Base-by-base conservation (phyloP, 257 asterid species). In the Linderniella brevidens region DNA sequence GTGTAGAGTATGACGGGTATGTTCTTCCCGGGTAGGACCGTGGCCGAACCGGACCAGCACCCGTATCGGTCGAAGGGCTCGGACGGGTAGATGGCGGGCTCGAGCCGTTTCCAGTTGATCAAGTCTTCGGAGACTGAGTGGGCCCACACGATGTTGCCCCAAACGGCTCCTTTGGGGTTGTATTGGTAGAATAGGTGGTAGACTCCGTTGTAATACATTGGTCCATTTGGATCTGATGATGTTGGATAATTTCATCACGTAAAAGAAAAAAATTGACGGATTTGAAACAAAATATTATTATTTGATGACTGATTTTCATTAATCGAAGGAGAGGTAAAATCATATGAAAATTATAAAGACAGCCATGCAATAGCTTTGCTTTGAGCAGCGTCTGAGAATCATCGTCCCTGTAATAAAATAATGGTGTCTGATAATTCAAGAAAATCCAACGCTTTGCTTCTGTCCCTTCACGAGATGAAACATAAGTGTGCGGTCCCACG, bases 1-100 rank as follows among this genome's bases (percentile, higher is more conserved):
- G 92, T 85, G 76, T 81, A 78, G 13, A 85, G 77, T 16, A 85
- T 81, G 0, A 74, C 8, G 13, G 96, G 93, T 48, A 59, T 74
- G 59, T 74, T 73, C 3, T 74, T 73, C 3, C 83, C 93, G 0
- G 88, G 88, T 3, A 71, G 75, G 32, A 71, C 20, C 0, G 95
- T 80, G 49, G 85, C 84, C 1, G 95, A 85, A 0, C 93, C 93
- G 0, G 95, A 85, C 95, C 95, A 85, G n/a, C 87, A 73, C 0
- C 96, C 93, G 10, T 25, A 80, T 5, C 50, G 3, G 13, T 85
- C 93, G 8, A 85, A 85, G 0, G 70, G 62, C 65, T 73, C 48
- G 1, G 95, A 80, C 0, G 84, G 92, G 61, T 36, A 54, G 12
- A 80, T 75, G 0, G 95, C 82, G 5, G 37, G 52, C 0, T 69